Base-by-base conservation (phyloP, 2,329 filamentous ascomycete species). In the Simplicillium aogashimaense region DNA sequence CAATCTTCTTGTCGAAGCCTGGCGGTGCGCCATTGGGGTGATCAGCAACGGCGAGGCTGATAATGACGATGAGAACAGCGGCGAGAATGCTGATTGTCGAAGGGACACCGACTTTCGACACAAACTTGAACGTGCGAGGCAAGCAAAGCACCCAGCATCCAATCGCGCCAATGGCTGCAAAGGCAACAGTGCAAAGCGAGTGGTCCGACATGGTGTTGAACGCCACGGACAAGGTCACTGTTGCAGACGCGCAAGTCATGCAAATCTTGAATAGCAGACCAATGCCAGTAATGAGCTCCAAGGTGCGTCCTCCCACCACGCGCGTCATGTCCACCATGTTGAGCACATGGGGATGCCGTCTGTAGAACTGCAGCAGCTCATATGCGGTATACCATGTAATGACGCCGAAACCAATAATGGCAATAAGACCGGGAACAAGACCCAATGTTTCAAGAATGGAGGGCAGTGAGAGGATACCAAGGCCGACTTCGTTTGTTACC, bases 241-340 rank as follows among this genome's bases (percentile, higher is more conserved):
- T 79, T 52, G 83, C 79, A 43, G 82, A 70, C 34, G 75, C 78
- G 61, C 76, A 72, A 42, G 83, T 83, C 59, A 83, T 81, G 38
- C 77, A 82, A 53, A 85, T 83, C 64, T 86, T 84, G 47, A 85
- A 56, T 11, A 85, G 54, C 54, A 86, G 81, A 67, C 83, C 83
- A 49, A 78, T 60, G 2, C 78, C 56, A 8, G 53, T 43, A 1
- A 50, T 18, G 15, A 53, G 45, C 20, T 53, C 54, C 12, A 60
- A 46, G 3, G 47, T 41, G 2, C 48, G 47, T 2, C 57, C 56
- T 1, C 58, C 65, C 63, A 74, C 50, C 60, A 75, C 51, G 65
- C 69, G 52, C 69, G 72, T 69, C 74, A 85, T 77, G 50, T 86
- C 81, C 49, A 80, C 83, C 7, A 85, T 76, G 59, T 85, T 81